A percentile compares a stretch with the other conserved stretches of the same genome.
These are phyloP conservation scores for Aureobasidium lini DNA, from an alignment of 2,329 filamentous ascomycete genomes.

Conservation along the genomic window DNA sequence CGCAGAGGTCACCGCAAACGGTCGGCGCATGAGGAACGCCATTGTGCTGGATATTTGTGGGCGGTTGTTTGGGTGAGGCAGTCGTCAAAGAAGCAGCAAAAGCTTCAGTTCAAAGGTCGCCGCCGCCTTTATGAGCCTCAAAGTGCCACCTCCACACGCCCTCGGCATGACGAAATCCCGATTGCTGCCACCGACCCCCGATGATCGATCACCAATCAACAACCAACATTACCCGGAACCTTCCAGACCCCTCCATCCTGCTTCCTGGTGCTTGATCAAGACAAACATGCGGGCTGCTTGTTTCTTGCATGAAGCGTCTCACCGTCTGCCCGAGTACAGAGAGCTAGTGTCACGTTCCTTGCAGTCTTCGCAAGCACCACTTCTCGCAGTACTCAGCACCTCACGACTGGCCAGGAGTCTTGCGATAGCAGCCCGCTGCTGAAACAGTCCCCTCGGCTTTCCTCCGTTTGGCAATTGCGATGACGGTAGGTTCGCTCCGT, in stretches of 20 bases:
- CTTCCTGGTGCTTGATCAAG: neutral
- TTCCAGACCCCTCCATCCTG: constrained; percentile 7
- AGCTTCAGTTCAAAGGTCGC: neutral
- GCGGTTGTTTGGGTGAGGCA: neutral
- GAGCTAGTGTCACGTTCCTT: neutral
- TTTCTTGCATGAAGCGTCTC: neutral
- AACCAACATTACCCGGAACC: neutral
- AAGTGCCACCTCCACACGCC: neutral
- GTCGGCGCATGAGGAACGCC: constrained; percentile 58
- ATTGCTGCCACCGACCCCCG: neutral
- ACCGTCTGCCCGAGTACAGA: neutral
- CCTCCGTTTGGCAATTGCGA: neutral
- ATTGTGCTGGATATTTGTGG: constrained; percentile 34
- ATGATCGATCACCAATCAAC: neutral
- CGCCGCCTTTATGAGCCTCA: neutral
- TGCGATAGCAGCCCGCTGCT: constrained; percentile 6
- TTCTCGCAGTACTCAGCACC: neutral
- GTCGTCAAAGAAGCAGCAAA: neutral
- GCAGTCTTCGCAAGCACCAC: neutral
- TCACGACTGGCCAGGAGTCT: neutral
- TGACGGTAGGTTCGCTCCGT: neutral
- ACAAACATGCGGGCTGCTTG: neutral
- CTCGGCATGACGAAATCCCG: constrained; percentile 9
- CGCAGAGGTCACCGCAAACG: constrained; percentile 54
- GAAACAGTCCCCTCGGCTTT: neutral